Evolutionary conservation across 1,139 yeast genomes (phyloP).

Genomic region (Pichia cactophila): DNA sequence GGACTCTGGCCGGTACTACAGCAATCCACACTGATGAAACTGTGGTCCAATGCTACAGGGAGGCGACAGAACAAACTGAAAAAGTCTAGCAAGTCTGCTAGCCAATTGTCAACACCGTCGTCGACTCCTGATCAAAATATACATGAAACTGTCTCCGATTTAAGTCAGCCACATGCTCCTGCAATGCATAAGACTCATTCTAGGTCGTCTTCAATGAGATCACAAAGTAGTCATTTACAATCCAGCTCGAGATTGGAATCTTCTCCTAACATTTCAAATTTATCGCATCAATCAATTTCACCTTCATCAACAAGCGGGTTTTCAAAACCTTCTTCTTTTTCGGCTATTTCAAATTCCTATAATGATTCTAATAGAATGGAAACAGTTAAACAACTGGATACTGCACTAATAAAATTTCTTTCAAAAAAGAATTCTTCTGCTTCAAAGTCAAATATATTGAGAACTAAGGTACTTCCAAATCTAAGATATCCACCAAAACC

Average conservation of each 20-base stretch:
- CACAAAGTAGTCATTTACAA: conserved; percentile 1
- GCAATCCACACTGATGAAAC: not conserved
- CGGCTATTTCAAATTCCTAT: not conserved
- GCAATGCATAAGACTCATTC: conserved; percentile 7
- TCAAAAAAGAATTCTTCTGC: conserved; percentile 32
- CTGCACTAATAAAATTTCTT: conserved; percentile 40
- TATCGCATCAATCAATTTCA: conserved; percentile 2
- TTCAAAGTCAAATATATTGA: conserved; percentile 55
- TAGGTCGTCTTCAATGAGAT: conserved; percentile 6
- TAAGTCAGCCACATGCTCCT: not conserved
- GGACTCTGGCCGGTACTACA: not conserved
- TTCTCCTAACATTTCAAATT: not conserved
- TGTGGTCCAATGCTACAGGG: not conserved
- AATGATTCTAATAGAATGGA: conserved; percentile 5
- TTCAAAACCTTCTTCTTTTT: not conserved
- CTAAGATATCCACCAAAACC: conserved; percentile 27
- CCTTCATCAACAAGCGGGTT: not conserved
- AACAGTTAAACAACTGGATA: conserved; percentile 36
- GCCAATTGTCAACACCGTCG: not conserved
- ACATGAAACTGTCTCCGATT: not conserved
- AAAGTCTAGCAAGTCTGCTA: not conserved
- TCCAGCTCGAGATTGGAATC: not conserved
- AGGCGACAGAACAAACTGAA: not conserved
- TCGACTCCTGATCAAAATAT: not conserved
- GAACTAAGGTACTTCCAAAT: conserved; percentile 62